Base-by-base conservation (phyloP, 805 yeast species). In the Cyberlindnera mrakii region DNA sequence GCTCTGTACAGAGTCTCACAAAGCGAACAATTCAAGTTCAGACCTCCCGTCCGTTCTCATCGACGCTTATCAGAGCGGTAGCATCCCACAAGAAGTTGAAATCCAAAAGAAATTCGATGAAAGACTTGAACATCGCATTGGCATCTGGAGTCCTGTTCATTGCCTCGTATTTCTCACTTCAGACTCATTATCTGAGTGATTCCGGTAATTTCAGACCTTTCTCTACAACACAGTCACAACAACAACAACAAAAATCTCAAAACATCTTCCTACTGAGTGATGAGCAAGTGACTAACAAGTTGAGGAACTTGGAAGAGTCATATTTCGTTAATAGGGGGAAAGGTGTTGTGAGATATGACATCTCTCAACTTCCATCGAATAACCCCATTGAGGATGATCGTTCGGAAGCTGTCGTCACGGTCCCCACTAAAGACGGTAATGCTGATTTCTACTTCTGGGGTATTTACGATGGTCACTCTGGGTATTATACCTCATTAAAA, bases 391-490 rank as follows among this genome's bases (percentile, higher is more conserved):
- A 93, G 61, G 99, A 93, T 60, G 96, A 87, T 57, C 77, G 93
- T 46, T 77, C 91, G 2, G 98, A 90, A 58, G 83, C 82, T 48
- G 78, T 85, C 30, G 77, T 85, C 8, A 85, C 83, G 43, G 81
- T 82, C 1, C 86, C 89, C 6, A 59, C 74, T 50, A 31, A 43
- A 16, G 70, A 73, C 62, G 54, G 66, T 54, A 51, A 55, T 18
- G 63, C 68, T n/a, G 96, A 91, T 62, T 83, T 96, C 85, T 84
- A 85, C 75, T 88, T 93, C 59, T 93, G 95, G 77, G 96, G 98
- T 5, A 78, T 93, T 0, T 91, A 83, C 60, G 99, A 93, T 63
- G 99, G 99, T 11, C 99, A 93, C 64, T 89, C 96, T 3, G 99
- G 99, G 18, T 89, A 95, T 80, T 85, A 86, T 50, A 93, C 99